Evolutionary conservation across 164 flowering plant species (phyloP), one percentile per base, ranked within the genome.

Genomic region (Piper longum): DNA sequence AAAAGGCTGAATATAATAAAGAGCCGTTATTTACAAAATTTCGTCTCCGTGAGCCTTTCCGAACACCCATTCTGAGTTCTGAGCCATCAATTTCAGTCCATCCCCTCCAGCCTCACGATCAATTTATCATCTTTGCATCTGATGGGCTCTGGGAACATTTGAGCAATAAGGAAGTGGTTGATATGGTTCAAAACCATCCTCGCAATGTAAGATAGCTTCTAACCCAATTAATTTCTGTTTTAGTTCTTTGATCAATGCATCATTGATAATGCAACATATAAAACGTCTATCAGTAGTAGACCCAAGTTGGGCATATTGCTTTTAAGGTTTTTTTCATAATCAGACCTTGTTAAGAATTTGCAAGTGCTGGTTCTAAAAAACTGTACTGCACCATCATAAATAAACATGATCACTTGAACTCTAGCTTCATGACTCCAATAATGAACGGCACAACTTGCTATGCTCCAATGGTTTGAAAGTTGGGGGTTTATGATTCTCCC

Each of bases 71-170:
- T 66, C 87, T 90, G 16, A 75, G 71, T 68, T 79, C 92, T n/a
- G 95, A 87, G 67, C 97, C 97, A n/a, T 63, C 95, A 59, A 69
- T 87, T 62, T 17, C 52, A 8, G 87, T 82, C 51, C 83, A 83
- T 54, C 82, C 79, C 66, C 70, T 90, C 57, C 19, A 69, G 42
- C 84, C 91, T 0, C 79, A 81, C 57, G 97, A 89, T 57, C 82
- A 74, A 62, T 89, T 87, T 73, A 81, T 89, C n/a, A 86, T 89
- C 70, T 85, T 89, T 75, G 96, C 96, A 69, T 89, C 96, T 9
- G 95, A 90, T 74, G 95, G 97, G 45, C 74, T 90, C 17, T 90
- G 97, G 97, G 97, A 90, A 70, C 91, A 90, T 72, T 79, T 90
- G 36, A 83, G 83, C 82, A 90, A 86, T 72, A 86, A 90, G 70